Base-by-base conservation (phyloP, 2,329 filamentous ascomycete species). In the Ceratocystiopsis brevicomis region DNA sequence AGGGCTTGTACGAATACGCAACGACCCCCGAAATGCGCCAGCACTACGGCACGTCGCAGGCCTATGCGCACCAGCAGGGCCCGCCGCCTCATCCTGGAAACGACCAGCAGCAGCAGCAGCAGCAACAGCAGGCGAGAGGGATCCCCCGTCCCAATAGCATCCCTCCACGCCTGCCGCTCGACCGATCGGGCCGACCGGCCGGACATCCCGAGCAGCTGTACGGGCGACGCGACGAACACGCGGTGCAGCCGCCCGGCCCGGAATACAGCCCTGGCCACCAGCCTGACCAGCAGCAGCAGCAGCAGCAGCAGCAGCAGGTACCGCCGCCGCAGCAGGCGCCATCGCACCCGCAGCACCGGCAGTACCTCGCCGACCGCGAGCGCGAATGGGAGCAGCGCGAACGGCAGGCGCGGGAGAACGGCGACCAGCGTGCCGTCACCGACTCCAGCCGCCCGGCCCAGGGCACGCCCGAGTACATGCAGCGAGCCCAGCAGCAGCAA, bases 1-100 rank as follows among this genome's bases (percentile, higher is more conserved):
- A 68, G 50, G 30, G 21, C 43, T 57, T 63, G 36, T 30, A 30
- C 25, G 25, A 30, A 2, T 71, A 71, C 49, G 63, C 61, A 3
- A 76, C 47, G 11, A 48, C 73, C 0, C 73, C 72, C 21, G 74
- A 76, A 49, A 55, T 69, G 16, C 67, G 68, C 48, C 67, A 71
- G 47, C 78, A 71, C 47, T 78, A 73, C 50, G 65, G 68, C 33
- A 78, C 74, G 3, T 72, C 75, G 1, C 71, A 74, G 44, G 58
- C 62, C 12, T 78, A 73, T 49, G 58, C 63, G 39, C 64, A 44
- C 2, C 49, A 64, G 37, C 63, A 65, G 38, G 67, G 65, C 4
- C 65, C 66, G 1, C 69, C 67, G 3, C 68, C 66, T 37, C 58
- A 63, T 14, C 60, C 54, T 1, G 44, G 61, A 6, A 57, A 58